Conservation (phyloP, 208 protist genomes). For the Wallacemonas collosoma region DNA sequence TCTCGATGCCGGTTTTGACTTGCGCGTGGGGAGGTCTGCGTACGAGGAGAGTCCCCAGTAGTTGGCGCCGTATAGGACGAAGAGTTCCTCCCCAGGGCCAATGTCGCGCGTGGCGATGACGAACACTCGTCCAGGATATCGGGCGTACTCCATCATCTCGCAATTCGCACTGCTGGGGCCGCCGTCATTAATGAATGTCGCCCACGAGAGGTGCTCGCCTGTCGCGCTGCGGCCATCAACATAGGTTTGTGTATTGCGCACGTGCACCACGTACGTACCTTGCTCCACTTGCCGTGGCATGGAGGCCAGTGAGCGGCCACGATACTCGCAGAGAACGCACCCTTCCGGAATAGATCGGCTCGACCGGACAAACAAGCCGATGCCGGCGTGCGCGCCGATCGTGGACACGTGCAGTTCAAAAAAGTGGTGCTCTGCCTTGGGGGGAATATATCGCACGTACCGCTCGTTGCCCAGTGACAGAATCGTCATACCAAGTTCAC, state of each 20-base stretch:
- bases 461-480: constrained; percentile 37
- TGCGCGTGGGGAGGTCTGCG: constrained; percentile 35
- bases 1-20: neutral
- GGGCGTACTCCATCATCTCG: constrained; percentile 83
- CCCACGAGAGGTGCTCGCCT: constrained; percentile 71
- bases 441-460: constrained; percentile 70
- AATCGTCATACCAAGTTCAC: constrained; percentile 78
- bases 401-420: constrained; percentile 69
- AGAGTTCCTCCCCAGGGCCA: constrained; percentile 73
- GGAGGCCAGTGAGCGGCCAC: constrained; percentile 40
- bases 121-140: constrained; percentile 77
- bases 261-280: constrained; percentile 74
- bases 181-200: constrained; percentile 90
- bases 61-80: constrained; percentile 80
- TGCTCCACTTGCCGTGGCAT: constrained; percentile 30
- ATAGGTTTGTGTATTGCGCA: constrained; percentile 56
- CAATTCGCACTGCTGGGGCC: constrained; percentile 69
- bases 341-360: constrained; percentile 67
- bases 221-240: constrained; percentile 69
- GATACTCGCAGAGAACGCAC: constrained; percentile 83
- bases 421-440: constrained; percentile 75
- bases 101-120: constrained; percentile 78
- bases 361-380: constrained; percentile 81
- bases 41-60: constrained; percentile 90
- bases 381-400: constrained; percentile 56